Base-by-base conservation (phyloP, 257 asterid species). In the Nicotiana tabacum region DNA sequence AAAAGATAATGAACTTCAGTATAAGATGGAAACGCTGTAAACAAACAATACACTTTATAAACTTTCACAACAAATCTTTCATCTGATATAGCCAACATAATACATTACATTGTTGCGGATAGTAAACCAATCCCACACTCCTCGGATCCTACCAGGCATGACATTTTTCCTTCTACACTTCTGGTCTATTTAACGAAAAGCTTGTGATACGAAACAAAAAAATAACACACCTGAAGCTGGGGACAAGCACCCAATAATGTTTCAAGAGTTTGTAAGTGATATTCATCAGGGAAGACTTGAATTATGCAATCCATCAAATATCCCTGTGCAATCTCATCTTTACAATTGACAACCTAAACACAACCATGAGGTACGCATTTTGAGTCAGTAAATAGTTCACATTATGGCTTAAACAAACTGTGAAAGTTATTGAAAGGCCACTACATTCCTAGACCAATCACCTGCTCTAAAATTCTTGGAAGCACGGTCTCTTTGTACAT, bases 221-320 rank as follows among this genome's bases (percentile, higher is more conserved):
- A 10, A 65, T 13, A 81, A 64, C 60, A 81, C 53, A 96, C 99
- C 98, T 96, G 99, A 89, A 96, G 98, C 89, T 91, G 99, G 77
- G 98, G 98, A 90, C 97, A 96, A 85, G 98, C 99, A 85, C 87
- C 95, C 88, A 96, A 87, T 90, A 96, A 89, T 55, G 91, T 92
- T 90, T 94, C 99, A 85, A 96, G 98, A 81, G 97, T 94, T 90
- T 94, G 99, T 90, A 96, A 89, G 85, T 96, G 99, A 78, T 94
- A 96, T 86, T 94, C 99, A 85, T 96, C 99, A 29, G 99, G 98
- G 87, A 96, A 96, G 82, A 96, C 98, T 94, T 96, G 99, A 86
- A 96, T 96, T 77, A 96, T 90, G 89, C 99, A 96, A 90, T 96
- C 99, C 98, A 94, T 96, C 92, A 96, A 88, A 88, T 96, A 96